Evolutionary conservation across 2,329 filamentous ascomycete species (phyloP).

Genomic region (Allantophomopsis cytisporea): DNA sequence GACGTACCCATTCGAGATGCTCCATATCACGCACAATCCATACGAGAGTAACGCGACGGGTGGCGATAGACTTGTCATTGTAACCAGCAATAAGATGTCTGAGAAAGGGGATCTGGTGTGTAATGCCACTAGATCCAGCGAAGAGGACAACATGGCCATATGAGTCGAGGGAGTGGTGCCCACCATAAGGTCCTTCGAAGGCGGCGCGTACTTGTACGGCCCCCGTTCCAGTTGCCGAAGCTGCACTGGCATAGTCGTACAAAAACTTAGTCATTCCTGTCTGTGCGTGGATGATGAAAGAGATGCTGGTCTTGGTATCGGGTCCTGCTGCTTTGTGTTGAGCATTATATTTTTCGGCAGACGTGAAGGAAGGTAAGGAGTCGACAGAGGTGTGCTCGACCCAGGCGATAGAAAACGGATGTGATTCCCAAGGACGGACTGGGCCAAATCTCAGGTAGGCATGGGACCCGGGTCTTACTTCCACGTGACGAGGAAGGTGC

Average conservation of each 20-base stretch:
- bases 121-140: conserved; percentile 88
- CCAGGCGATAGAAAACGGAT: conserved; percentile 73
- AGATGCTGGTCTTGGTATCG: conserved; percentile 46
- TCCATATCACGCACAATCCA: conserved; percentile 90
- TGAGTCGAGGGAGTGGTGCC: conserved; percentile 73
- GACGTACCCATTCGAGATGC: conserved; percentile 83
- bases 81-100: conserved; percentile 61
- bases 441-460: conserved; percentile 60
- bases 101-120: conserved; percentile 83
- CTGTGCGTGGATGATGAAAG: conserved; percentile 76
- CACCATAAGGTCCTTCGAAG: conserved; percentile 82
- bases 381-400: conserved; percentile 37
- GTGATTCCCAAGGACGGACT: conserved; percentile 56
- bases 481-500: conserved; percentile 51
- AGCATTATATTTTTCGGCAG: conserved; percentile 13
- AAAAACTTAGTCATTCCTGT: conserved; percentile 80
- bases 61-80: conserved; percentile 60
- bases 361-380: conserved; percentile 28
- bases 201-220: conserved; percentile 42
- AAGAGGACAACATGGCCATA: conserved; percentile 89
- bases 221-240: conserved; percentile 2
- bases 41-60: conserved; percentile 68
- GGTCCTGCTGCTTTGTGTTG: conserved; percentile 9
- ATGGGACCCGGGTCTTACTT: conserved; percentile 57
- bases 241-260: conserved; percentile 49